Conservation (phyloP, 257 asterid genomes). For the Primulina huaijiensis region DNA sequence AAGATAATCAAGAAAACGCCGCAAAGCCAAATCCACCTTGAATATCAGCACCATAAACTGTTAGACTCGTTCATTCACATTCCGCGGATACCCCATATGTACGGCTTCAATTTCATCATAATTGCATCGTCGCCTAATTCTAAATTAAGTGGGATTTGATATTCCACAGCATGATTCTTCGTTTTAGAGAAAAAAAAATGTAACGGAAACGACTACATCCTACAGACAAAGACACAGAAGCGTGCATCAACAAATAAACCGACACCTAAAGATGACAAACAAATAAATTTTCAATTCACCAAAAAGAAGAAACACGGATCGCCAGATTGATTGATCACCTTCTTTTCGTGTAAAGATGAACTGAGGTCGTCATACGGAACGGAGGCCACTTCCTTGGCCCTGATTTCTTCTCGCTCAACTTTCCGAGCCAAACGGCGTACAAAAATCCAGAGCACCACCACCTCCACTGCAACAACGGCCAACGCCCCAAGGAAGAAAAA, state of each 20-base stretch:
- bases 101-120: neutral
- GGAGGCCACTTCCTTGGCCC: constrained; percentile 26
- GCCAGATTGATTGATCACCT: constrained; percentile 45
- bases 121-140: neutral
- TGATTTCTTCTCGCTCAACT: constrained; percentile 32
- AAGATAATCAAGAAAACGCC: neutral
- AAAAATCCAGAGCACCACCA: constrained; percentile 44
- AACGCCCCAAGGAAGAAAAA: constrained; percentile 70
- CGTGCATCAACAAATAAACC: neutral
- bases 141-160: neutral
- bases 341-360: constrained; percentile 49
- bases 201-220: neutral
- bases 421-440: constrained; percentile 52
- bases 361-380: constrained; percentile 34
- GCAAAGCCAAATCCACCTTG: neutral
- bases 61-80: neutral
- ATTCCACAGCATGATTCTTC: constrained; percentile 3
- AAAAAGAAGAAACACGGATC: neutral
- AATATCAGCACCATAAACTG: no score
- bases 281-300: constrained; percentile 15
- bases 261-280: neutral
- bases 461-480: constrained; percentile 64
- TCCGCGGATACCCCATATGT: neutral
- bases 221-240: neutral
- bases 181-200: neutral